Evolutionary conservation across 2,329 filamentous ascomycete species (phyloP), one percentile per base, ranked within the genome.

Genomic region (Colletotrichum incanum): DNA sequence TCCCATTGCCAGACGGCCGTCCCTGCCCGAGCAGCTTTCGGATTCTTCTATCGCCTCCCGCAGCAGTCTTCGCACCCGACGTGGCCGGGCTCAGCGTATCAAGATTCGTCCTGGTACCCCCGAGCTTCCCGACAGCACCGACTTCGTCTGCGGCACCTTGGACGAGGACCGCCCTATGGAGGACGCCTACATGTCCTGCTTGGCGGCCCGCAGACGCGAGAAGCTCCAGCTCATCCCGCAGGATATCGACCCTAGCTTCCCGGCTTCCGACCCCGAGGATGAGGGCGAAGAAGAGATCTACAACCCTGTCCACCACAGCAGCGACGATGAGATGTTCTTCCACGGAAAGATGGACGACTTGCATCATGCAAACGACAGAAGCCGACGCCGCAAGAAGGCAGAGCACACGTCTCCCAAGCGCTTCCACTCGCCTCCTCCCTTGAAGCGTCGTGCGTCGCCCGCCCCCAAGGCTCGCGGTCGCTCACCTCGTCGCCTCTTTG

Each of bases 131-230:
- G 96, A 99, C 81, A 98, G 95, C 82, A 98, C 96, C 18, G 96
- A 99, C 81, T 99, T 99, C 76, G 96, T 99, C n/a, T 98, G 96
- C 78, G 96, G 96, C 71, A 99, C 96, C 1, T 87, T 99, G 26
- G 96, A 99, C 76, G 96, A 99, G 82, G 96, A 99, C 78, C 92
- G 94, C 55, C 94, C 95, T 3, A 84, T 98, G n/a, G 96, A 99
- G 80, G 94, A 95, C 76, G 96, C 94, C 0, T 99, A 98, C 81
- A 89, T 97, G 67, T 93, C 94, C 2, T 94, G 93, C 77, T 88
- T 97, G 70, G 93, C 95, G 78, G 92, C 94, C 67, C 92, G 93
- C 75, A 93, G 95, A 76, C 92, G 92, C 58, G 92, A 93, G 76
- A 98, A 95, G 84, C 93, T 95, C 73, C 91, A 93, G 74, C 80